phyloP scores from a whole-genome alignment of 352 stramenopile genomes.

The Pythium insidiosum region DNA sequence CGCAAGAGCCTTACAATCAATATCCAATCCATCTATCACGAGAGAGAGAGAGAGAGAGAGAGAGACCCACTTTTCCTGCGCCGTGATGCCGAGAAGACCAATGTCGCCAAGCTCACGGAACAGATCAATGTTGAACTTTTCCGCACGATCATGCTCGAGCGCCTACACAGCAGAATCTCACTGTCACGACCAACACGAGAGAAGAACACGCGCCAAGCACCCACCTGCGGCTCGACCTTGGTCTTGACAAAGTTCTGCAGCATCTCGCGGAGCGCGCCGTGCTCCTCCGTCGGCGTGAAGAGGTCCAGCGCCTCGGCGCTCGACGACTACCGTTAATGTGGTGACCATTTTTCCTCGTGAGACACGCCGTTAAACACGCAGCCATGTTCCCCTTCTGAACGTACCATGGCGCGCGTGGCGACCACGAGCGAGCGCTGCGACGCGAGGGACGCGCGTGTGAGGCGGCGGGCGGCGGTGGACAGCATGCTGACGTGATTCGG shows the following conservation, averaged over 20 bases:
- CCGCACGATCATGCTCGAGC: constrained; percentile 91
- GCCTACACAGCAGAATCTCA: constrained; percentile 28
- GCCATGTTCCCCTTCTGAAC: no score
- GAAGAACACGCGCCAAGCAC: no score
- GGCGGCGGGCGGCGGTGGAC: constrained; percentile 8
- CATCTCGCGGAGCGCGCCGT: constrained; percentile 90
- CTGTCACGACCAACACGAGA: background rate
- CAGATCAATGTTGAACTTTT: constrained; percentile 96
- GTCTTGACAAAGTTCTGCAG: constrained; percentile 90
- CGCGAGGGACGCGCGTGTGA: no score
- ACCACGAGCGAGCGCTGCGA: constrained; percentile 5
- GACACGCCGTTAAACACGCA: no score
- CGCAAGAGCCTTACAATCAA: no score
- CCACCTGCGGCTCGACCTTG: constrained; percentile 95
- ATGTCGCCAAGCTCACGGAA: constrained; percentile 94
- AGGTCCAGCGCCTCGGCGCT: constrained; percentile 55
- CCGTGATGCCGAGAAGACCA: constrained; percentile 95
- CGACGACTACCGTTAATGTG: constrained; percentile 7
- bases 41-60: no score
- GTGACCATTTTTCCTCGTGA: no score
- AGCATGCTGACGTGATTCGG: constrained; percentile 7
- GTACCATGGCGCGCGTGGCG: constrained; percentile 11
- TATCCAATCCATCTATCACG: no score
- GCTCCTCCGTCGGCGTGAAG: constrained; percentile 87
- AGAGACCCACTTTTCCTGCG: constrained; percentile 80